These are phyloP conservation scores for Tulasnella sp. DNA, from an alignment of 768 basidiomycete genomes.

Conservation along the genomic window DNA sequence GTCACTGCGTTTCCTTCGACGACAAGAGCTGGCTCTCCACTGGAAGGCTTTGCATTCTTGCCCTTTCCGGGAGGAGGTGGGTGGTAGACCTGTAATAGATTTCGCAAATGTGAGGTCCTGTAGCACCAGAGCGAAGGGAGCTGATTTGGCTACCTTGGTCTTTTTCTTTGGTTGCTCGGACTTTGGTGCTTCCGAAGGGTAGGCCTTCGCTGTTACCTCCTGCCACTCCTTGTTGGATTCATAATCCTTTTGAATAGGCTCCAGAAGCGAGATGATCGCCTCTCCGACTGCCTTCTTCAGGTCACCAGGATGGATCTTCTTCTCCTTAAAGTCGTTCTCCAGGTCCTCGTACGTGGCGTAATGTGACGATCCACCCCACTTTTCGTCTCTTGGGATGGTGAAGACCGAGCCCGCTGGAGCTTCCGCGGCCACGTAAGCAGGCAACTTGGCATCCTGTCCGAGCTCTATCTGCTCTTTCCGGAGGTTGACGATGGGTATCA, in stretches of 20 bases:
- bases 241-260: constrained; percentile 74
- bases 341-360: constrained; percentile 59
- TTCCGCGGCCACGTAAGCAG: constrained; percentile 46
- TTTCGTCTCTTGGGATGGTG: constrained; percentile 65
- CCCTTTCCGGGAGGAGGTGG: constrained; percentile 78
- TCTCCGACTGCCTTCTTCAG: constrained; percentile 72
- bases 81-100: constrained; percentile 52
- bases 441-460: constrained; percentile 44
- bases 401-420: constrained; percentile 81
- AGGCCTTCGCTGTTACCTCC: constrained; percentile 65
- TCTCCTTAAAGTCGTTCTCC: constrained; percentile 63
- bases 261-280: constrained; percentile 64
- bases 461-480: constrained; percentile 46
- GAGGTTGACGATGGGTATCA: constrained; percentile 78
- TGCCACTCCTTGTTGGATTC: constrained; percentile 75
- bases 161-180: constrained; percentile 27
- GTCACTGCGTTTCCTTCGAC: constrained; percentile 8
- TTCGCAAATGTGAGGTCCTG: background rate
- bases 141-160: constrained; percentile 47
- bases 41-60: constrained; percentile 41
- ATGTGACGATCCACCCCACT: constrained; percentile 65
- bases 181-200: constrained; percentile 43
- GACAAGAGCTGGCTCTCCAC: constrained; percentile 23
- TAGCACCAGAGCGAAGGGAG: too few relatives aligned
- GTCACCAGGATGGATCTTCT: constrained; percentile 81